These are phyloP conservation scores for Paramecium tetraurelia DNA, from an alignment of 73 alveolate genomes.

Conservation along the genomic window DNA sequence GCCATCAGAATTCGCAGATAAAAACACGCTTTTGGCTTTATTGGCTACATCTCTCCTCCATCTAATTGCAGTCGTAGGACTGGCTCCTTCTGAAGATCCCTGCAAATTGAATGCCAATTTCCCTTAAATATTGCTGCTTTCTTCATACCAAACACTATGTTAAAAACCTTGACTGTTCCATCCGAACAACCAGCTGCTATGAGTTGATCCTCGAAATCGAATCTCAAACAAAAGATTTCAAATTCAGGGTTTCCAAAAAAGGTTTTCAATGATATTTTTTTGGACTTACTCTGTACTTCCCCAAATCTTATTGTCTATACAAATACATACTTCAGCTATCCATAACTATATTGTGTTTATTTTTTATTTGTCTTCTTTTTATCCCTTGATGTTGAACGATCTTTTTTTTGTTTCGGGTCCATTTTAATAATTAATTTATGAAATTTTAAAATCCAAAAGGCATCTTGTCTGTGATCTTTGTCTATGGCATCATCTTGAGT, in stretches of 20 bases:
- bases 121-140: background rate
- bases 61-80: slow-evolving; percentile 75
- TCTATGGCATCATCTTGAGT: background rate
- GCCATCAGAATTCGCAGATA: slow-evolving; percentile 92
- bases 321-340: background rate
- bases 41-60: slow-evolving; percentile 66
- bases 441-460: background rate
- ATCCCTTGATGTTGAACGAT: slow-evolving; percentile 2
- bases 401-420: background rate
- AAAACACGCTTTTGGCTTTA: slow-evolving; percentile 76
- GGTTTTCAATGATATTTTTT: slow-evolving; percentile 17
- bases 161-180: slow-evolving; percentile 79
- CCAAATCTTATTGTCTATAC: background rate
- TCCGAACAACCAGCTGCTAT: slow-evolving; percentile 75
- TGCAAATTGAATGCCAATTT: slow-evolving; percentile 60
- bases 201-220: slow-evolving; percentile 73
- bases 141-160: slow-evolving; percentile 71
- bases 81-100: slow-evolving; percentile 49
- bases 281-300: slow-evolving; percentile 18
- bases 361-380: background rate
- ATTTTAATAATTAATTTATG: background rate
- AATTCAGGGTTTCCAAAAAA: slow-evolving; percentile 53
- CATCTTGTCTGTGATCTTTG: slow-evolving; percentile 24
- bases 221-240: slow-evolving; percentile 69
- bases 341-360: background rate